Conservation (phyloP, 805 yeast species). For the Sugiyamaella boreocaroliniensis region DNA sequence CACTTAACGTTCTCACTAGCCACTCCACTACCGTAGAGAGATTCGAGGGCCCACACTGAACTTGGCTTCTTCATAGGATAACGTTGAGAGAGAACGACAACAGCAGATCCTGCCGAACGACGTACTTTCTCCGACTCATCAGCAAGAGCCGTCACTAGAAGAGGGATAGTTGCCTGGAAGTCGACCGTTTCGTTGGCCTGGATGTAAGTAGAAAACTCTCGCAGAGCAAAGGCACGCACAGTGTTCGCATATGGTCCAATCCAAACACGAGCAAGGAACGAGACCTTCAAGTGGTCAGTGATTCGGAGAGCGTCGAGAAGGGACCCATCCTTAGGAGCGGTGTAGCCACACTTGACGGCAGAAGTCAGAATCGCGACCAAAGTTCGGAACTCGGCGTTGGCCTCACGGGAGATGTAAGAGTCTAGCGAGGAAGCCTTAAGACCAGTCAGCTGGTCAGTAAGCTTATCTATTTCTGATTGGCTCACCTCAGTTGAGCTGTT, state of each 20-base stretch:
- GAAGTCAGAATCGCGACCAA: conserved; percentile 8
- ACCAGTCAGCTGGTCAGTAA: background rate
- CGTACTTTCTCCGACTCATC: conserved; percentile 32
- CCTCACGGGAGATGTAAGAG: conserved; percentile 13
- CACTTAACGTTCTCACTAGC: conserved; percentile 45
- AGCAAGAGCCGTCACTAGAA: conserved; percentile 27
- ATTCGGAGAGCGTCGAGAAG: conserved; percentile 7
- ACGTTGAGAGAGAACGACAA: conserved; percentile 20
- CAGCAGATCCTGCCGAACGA: conserved; percentile 21
- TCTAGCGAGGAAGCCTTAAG: conserved; percentile 6
- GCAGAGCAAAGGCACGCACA: conserved; percentile 32
- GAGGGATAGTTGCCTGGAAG: conserved; percentile 32
- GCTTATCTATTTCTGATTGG: conserved; percentile 11
- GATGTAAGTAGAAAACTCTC: conserved; percentile 15
- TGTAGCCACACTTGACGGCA: background rate
- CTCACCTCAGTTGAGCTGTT: conserved; percentile 7
- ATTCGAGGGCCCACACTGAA: conserved; percentile 29
- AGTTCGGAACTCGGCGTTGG: conserved; percentile 8
- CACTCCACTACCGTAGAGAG: conserved; percentile 48
- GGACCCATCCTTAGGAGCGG: background rate
- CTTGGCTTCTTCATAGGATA: conserved; percentile 18
- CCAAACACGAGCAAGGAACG: conserved; percentile 34
- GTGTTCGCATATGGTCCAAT: conserved; percentile 30
- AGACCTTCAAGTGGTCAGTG: conserved; percentile 10
- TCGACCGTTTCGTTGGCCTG: conserved; percentile 20